phyloP scores from a whole-genome alignment of 768 basidiomycete species.

The Coprinopsis cinerea region DNA sequence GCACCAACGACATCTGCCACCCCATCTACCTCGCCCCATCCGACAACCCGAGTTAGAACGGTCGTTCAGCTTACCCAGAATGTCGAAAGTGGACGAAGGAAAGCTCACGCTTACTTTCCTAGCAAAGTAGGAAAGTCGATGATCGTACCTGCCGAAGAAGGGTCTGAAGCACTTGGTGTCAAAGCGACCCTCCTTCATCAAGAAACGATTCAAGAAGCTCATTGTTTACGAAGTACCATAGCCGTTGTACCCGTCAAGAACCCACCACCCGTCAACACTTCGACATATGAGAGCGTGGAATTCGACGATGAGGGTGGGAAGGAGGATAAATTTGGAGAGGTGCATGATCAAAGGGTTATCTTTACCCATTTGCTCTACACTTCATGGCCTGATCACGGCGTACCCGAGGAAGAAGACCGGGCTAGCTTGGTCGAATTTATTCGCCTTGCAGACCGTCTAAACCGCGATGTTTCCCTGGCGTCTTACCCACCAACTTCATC shows the following conservation, averaged over 20 bases:
- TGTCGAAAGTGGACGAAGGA: slow-evolving; percentile 62
- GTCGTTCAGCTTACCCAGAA: slow-evolving; percentile 78
- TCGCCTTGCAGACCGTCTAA: slow-evolving; percentile 56
- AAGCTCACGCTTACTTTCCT: slow-evolving; percentile 79
- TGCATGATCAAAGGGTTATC: slow-evolving; percentile 30
- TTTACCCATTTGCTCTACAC: slow-evolving; percentile 71
- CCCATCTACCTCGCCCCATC: slow-evolving; percentile 7
- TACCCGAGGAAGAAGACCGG: slow-evolving; percentile 59
- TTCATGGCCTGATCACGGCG: slow-evolving; percentile 83
- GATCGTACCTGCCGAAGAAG: slow-evolving; percentile 41
- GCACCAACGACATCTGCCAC: not conserved
- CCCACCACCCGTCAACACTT: slow-evolving; percentile 4
- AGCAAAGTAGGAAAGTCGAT: slow-evolving; percentile 45
- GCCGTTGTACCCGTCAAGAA: slow-evolving; percentile 38
- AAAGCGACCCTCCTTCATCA: slow-evolving; percentile 52
- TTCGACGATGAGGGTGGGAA: slow-evolving; percentile 11
- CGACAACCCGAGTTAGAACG: slow-evolving; percentile 52
- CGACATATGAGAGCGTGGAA: slow-evolving; percentile 8
- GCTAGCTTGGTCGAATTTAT: slow-evolving; percentile 57
- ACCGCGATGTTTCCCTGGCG: slow-evolving; percentile 39
- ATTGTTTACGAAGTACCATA: slow-evolving; percentile 57
- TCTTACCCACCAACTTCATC: slow-evolving; percentile 17
- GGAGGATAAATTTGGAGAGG: slow-evolving; percentile 15
- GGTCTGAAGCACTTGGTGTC: slow-evolving; percentile 35
- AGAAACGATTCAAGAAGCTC: slow-evolving; percentile 45